These are phyloP conservation scores for Orychophragmus violaceus DNA, from an alignment of 345 rosid species.

Conservation along the genomic window DNA sequence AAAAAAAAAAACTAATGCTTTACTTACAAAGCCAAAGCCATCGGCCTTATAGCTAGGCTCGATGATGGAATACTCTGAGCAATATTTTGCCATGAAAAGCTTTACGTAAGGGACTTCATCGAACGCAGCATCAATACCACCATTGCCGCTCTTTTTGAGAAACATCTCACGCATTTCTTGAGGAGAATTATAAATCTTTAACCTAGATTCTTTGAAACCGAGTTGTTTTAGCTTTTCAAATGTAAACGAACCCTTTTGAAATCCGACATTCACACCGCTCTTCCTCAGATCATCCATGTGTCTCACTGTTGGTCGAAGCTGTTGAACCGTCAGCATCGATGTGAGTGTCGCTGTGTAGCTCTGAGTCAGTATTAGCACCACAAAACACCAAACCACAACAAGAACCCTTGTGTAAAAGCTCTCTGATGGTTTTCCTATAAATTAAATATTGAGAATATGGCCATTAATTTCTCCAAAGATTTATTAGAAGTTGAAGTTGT, in stretches of 20 bases:
- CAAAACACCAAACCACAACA: conserved; percentile 65
- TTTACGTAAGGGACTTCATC: conserved; percentile 37
- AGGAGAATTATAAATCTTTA: conserved; percentile 16
- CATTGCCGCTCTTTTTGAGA: conserved; percentile 28
- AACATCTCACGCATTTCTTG: conserved; percentile 39
- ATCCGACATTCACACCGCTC: conserved; percentile 42
- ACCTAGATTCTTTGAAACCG: conserved; percentile 22
- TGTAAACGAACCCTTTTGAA: conserved; percentile 37
- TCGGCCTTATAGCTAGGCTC: conserved; percentile 35
- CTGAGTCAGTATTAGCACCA: conserved; percentile 59
- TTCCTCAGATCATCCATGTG: conserved; percentile 37
- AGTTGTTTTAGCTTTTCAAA: conserved; percentile 25
- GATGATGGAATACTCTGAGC: conserved; percentile 34
- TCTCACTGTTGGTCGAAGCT: conserved; percentile 44
- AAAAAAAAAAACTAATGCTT: background rate
- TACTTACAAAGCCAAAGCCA: conserved; percentile 50
- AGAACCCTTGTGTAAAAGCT: conserved; percentile 49
- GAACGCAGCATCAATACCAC: conserved; percentile 42
- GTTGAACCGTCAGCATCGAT: conserved; percentile 55
- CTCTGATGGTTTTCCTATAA: conserved; percentile 50
- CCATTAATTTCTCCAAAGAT: background rate
- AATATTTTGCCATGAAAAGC: conserved; percentile 29
- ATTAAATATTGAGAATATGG: background rate
- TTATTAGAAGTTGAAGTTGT: background rate
- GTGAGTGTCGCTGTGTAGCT: conserved; percentile 72